phyloP scores from a whole-genome alignment of 345 rosid species.

The Bretschneidera sinensis region DNA sequence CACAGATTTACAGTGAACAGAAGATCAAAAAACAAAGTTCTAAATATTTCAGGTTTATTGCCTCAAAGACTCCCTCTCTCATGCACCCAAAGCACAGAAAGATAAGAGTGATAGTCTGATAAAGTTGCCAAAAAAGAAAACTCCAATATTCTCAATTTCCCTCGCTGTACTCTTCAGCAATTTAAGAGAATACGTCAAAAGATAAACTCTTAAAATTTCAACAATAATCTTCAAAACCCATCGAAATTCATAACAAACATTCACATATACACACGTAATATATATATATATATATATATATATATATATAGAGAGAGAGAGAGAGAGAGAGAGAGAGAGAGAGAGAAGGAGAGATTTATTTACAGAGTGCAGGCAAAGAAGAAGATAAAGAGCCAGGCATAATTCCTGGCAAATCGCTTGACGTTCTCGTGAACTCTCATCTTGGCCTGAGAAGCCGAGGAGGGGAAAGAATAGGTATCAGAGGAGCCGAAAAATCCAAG shows the following conservation, averaged over 20 bases:
- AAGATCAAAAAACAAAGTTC: too few relatives aligned
- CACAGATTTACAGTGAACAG: too few relatives aligned
- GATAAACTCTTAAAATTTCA: too few relatives aligned
- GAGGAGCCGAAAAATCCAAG: slow-evolving; percentile 57
- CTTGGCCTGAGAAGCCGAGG: slow-evolving; percentile 61
- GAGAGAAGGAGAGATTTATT: slow-evolving; percentile 15
- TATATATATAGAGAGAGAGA: too few relatives aligned
- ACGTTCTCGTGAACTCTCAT: slow-evolving; percentile 87
- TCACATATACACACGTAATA: too few relatives aligned
- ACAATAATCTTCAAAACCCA: too few relatives aligned
- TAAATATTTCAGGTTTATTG: too few relatives aligned
- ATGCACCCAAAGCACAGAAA: not conserved
- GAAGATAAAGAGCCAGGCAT: slow-evolving; percentile 69
- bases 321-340: not conserved
- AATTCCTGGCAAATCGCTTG: slow-evolving; percentile 81
- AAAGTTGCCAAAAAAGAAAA: not conserved
- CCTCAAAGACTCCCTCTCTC: too few relatives aligned
- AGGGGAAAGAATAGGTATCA: slow-evolving; percentile 74
- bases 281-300: too few relatives aligned
- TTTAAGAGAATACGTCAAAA: too few relatives aligned
- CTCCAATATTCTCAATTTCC: not conserved
- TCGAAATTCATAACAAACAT: too few relatives aligned
- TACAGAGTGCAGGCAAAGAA: slow-evolving; percentile 89
- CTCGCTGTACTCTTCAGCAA: too few relatives aligned
- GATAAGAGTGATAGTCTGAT: not conserved